Evolutionary conservation across 257 asterid species (phyloP).

Genomic region (Handroanthus guayacan): DNA sequence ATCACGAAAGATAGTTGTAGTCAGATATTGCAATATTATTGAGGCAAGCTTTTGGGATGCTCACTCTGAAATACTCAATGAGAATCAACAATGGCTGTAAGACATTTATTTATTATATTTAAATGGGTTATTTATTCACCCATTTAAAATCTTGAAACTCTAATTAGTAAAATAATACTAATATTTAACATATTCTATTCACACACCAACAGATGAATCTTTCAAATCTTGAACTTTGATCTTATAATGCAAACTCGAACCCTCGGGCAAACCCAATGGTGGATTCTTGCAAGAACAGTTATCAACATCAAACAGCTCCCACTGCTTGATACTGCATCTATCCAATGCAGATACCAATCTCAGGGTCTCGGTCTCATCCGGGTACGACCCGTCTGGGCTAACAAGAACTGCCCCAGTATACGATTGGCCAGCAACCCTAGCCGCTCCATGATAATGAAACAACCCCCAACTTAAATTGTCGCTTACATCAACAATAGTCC

Average conservation of each 20-base stretch:
- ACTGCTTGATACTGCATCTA: conserved; percentile 73
- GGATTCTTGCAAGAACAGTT: conserved; percentile 74
- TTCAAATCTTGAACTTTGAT: conserved; percentile 44
- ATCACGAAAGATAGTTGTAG: conserved; percentile 53
- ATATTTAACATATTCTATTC: conserved; percentile 12
- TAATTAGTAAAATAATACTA: background rate
- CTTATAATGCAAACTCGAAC: conserved; percentile 65
- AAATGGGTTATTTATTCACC: background rate
- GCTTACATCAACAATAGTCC: conserved; percentile 84
- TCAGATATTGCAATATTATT: conserved; percentile 67
- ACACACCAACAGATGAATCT: conserved; percentile 33
- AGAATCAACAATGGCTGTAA: conserved; percentile 27
- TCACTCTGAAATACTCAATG: conserved; percentile 71
- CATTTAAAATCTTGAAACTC: background rate
- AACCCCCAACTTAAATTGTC: conserved; percentile 93
- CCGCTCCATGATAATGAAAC: conserved; percentile 92
- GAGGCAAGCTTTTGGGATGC: conserved; percentile 70
- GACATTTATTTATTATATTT: background rate
- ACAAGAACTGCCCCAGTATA: conserved; percentile 92
- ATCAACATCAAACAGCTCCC: conserved; percentile 88
- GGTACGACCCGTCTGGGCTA: conserved; percentile 72
- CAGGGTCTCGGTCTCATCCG: conserved; percentile 47
- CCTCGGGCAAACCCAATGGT: conserved; percentile 80
- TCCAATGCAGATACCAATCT: conserved; percentile 68
- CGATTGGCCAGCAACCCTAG: conserved; percentile 91